Conservation (phyloP, 345 rosid species). For the Microthlaspi erraticum region DNA sequence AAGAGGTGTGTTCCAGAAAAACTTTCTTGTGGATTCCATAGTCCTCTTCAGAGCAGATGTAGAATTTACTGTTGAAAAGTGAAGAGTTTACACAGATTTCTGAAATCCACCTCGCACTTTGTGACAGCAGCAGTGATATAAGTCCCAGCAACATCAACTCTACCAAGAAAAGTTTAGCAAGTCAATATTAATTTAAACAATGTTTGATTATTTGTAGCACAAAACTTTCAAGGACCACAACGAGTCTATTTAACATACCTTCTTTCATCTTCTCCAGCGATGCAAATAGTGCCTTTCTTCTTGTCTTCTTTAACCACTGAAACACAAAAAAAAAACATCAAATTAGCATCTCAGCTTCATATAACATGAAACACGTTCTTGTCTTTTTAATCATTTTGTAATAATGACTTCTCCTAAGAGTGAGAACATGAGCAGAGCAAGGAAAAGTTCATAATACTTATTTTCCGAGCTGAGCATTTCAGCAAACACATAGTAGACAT, state of each 20-base stretch:
- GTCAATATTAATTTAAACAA: slow-evolving; percentile 12
- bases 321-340: slow-evolving; percentile 22
- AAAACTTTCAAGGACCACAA: not conserved
- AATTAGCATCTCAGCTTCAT: slow-evolving; percentile 10
- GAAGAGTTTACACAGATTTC: slow-evolving; percentile 89
- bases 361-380: slow-evolving; percentile 11
- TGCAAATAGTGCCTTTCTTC: slow-evolving; percentile 83
- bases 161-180: slow-evolving; percentile 42
- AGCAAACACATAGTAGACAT: slow-evolving; percentile 30
- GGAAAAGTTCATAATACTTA: not conserved
- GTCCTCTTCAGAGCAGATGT: slow-evolving; percentile 75
- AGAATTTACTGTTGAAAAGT: slow-evolving; percentile 84
- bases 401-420: not conserved
- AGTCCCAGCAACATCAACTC: slow-evolving; percentile 98
- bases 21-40: slow-evolving; percentile 48
- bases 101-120: slow-evolving; percentile 90
- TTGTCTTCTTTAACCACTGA: slow-evolving; percentile 88
- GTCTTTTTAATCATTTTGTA: not conserved
- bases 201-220: not conserved
- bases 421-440: not conserved
- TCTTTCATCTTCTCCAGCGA: slow-evolving; percentile 92
- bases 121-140: slow-evolving; percentile 86
- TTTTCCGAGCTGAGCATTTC: slow-evolving; percentile 32
- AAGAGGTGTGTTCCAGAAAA: slow-evolving; percentile 50
- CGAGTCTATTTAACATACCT: slow-evolving; percentile 51